Base-by-base conservation (phyloP, 2,329 filamentous ascomycete genomes). In the Tolypocladium nubicola region DNA sequence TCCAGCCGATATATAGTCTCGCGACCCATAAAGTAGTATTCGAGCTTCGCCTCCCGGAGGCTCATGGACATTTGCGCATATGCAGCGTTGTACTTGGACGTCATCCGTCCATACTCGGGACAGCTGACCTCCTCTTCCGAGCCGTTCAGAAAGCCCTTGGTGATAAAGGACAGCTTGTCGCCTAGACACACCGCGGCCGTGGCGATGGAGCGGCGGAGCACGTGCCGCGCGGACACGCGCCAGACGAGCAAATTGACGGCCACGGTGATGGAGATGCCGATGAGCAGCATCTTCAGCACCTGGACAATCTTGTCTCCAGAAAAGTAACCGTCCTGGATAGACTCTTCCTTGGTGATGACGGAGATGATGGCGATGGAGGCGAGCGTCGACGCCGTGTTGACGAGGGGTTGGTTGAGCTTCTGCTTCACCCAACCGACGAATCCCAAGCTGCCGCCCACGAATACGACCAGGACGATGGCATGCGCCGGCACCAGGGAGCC, bases 371-470 rank as follows among this genome's bases (percentile, higher is more conserved):
- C 90, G 58, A 97, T 85, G 39, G 90, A 93, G 8, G 92, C 85
- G 62, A 97, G 77, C 38, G 91, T 96, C 63, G 88, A 90, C 53
- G 88, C 89, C 40, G 93, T 88, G 66, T 91, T 92, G 61, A 94
- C 89, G 57, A 94, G 74, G 8, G 90, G 88, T 64, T 88, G 86
- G 59, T 87, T 89, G 59, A 90, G 79, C 64, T 78, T 85, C 68
- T 93, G 88, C 72, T 95, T 95, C 57, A 87, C 83, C 90, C 90
- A 95, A 49, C 89, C 92, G 35, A 97, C 81, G 62, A 96, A 87
- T 0, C 93, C 93, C 54, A 97, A 76, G 0, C 90, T 91, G 30
- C 87, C 90, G 26, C 91, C 92, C 61, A 92, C 87, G 67, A 95
- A 97, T 7, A 96, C 74, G 43, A 94, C 73, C 45, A 97, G 76